A percentile compares a stretch with the other conserved stretches of the same genome.
These are phyloP conservation scores for Nicotiana paniculata DNA, from an alignment of 257 asterid genomes.

Conservation along the genomic window DNA sequence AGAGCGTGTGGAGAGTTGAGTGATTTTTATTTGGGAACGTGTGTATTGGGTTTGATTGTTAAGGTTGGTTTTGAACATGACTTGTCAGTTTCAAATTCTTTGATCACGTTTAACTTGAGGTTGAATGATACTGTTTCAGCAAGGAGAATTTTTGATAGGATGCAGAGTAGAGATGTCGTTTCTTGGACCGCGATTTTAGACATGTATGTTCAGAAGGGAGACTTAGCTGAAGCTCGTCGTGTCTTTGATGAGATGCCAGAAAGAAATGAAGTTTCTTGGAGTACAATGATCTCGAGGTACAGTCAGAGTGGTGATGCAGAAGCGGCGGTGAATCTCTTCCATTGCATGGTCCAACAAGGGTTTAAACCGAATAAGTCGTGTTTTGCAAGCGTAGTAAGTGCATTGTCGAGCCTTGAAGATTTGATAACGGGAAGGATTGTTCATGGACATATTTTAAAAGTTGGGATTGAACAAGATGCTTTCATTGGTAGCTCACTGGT, in stretches of 20 bases:
- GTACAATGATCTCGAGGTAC: constrained; percentile 67
- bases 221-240: constrained; percentile 48
- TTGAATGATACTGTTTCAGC: constrained; percentile 44
- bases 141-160: constrained; percentile 40
- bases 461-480: constrained; percentile 38
- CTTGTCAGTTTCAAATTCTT: constrained; percentile 58
- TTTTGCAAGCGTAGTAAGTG: constrained; percentile 59
- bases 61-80: constrained; percentile 53
- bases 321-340: constrained; percentile 53
- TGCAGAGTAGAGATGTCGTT: constrained; percentile 58
- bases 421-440: constrained; percentile 47
- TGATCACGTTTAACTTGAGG: constrained; percentile 44
- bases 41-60: constrained; percentile 42
- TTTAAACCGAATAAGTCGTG: constrained; percentile 56
- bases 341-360: constrained; percentile 36
- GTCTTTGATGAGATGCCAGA: constrained; percentile 68
- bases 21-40: constrained; percentile 43
- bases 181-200: constrained; percentile 74
- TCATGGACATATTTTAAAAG: constrained; percentile 54
- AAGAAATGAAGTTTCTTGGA: constrained; percentile 73
- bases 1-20: constrained; percentile 58
- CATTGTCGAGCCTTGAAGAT: constrained; percentile 49
- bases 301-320: constrained; percentile 65
- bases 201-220: constrained; percentile 49
- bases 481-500: constrained; percentile 53